Conservation (phyloP, 1,284 basidiomycete species). For the Melampsora americana region DNA sequence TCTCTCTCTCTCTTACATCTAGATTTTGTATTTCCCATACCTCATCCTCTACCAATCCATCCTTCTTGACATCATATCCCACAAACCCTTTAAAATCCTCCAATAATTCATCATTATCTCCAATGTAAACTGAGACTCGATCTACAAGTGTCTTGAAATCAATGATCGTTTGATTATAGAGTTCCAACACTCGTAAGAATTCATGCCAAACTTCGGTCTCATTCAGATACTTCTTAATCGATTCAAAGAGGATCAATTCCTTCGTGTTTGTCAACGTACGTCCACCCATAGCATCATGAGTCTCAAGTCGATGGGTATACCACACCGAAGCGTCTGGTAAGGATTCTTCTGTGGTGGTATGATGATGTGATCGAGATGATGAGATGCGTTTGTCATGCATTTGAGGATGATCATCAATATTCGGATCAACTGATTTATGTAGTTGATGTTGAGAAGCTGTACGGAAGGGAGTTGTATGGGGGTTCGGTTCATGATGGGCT, state of each 20-base stretch:
- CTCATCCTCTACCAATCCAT: constrained; percentile 43
- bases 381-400: not conserved
- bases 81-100: constrained; percentile 44
- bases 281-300: constrained; percentile 43
- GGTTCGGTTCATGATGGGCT: constrained; percentile 3
- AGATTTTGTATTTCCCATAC: constrained; percentile 43
- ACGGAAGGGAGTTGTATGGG: constrained; percentile 3
- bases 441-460: constrained; percentile 2
- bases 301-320: constrained; percentile 30
- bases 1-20: constrained; percentile 32
- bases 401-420: constrained; percentile 7
- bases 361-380: constrained; percentile 21
- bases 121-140: constrained; percentile 43
- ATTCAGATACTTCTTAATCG: constrained; percentile 28
- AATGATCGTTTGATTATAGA: constrained; percentile 53
- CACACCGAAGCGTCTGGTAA: constrained; percentile 19
- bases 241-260: constrained; percentile 39
- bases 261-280: constrained; percentile 39
- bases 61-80: constrained; percentile 41
- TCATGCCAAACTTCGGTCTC: constrained; percentile 52
- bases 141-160: constrained; percentile 42
- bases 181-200: constrained; percentile 55
- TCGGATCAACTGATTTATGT: constrained; percentile 18
- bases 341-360: constrained; percentile 13
- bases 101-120: constrained; percentile 41